Percentiles rank a stretch among this genome's conserved stretches.
Evolutionary conservation across 1,139 yeast genomes (phyloP).

Genomic region (Kodamaea suecica): DNA sequence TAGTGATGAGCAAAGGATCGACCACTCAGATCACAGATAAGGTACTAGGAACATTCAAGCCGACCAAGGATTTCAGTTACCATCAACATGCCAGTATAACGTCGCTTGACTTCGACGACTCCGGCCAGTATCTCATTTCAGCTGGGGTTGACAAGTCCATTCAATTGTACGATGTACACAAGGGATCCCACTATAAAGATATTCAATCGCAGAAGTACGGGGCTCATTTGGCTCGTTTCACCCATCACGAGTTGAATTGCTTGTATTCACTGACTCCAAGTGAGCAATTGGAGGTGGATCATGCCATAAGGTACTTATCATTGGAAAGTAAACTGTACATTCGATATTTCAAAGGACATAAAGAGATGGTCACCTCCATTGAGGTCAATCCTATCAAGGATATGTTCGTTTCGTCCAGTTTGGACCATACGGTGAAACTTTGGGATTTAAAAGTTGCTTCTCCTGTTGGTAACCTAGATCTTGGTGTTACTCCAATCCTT

Average conservation of each 20-base stretch:
- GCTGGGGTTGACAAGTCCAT: constrained; percentile 81
- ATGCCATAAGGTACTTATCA: constrained; percentile 72
- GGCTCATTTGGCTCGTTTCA: constrained; percentile 79
- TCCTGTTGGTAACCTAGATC: constrained; percentile 60
- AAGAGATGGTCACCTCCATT: constrained; percentile 64
- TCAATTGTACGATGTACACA: constrained; percentile 74
- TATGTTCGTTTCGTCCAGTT: constrained; percentile 62
- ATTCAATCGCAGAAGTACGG: constrained; percentile 90
- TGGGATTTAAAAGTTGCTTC: constrained; percentile 78
- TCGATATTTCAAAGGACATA: constrained; percentile 86
- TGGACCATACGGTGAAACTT: constrained; percentile 75
- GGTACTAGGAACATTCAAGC: constrained; percentile 48
- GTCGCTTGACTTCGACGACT: constrained; percentile 80
- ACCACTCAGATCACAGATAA: constrained; percentile 38
- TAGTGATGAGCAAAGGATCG: constrained; percentile 13
- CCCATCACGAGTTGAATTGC: constrained; percentile 72
- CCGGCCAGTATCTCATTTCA: constrained; percentile 76
- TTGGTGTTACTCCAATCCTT: constrained; percentile 51
- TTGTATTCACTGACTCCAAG: constrained; percentile 75
- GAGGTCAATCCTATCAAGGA: constrained; percentile 76
- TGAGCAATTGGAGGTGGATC: constrained; percentile 41
- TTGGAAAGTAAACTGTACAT: constrained; percentile 75
- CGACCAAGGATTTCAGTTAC: constrained; percentile 56
- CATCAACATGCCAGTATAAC: constrained; percentile 64
- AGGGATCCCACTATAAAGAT: constrained; percentile 64